These are phyloP conservation scores for Fusarium sp. DNA, from an alignment of 2,329 filamentous ascomycete genomes.

Conservation along the genomic window DNA sequence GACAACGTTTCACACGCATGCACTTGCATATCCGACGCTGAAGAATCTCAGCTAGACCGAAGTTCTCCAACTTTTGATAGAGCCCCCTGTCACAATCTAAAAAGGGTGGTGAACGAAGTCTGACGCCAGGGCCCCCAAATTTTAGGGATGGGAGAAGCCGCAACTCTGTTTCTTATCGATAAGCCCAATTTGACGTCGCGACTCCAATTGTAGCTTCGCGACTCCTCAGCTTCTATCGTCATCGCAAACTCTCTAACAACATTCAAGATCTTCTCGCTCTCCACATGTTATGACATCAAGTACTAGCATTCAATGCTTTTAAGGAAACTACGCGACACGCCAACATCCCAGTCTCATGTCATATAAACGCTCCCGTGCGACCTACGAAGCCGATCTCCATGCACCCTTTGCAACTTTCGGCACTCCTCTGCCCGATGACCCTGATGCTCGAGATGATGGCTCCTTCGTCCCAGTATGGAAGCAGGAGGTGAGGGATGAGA, in stretches of 20 bases:
- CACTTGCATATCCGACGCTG: slow-evolving; percentile 16
- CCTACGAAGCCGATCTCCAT: slow-evolving; percentile 80
- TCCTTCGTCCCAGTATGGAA: slow-evolving; percentile 97
- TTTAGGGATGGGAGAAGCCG: background rate
- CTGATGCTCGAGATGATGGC: slow-evolving; percentile 84
- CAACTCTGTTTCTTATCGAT: slow-evolving; percentile 35
- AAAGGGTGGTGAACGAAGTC: background rate
- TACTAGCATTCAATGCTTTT: slow-evolving; percentile 19
- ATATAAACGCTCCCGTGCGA: slow-evolving; percentile 79
- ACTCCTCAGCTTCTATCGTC: slow-evolving; percentile 9
- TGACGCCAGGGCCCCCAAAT: background rate
- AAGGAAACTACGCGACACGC: slow-evolving; percentile 1
- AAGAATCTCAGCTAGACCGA: slow-evolving; percentile 14
- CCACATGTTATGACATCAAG: background rate
- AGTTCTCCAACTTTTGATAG: slow-evolving; percentile 11
- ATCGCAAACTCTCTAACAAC: background rate
- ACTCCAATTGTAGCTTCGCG: slow-evolving; percentile 15
- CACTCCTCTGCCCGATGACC: slow-evolving; percentile 84
- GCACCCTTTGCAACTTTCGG: slow-evolving; percentile 84
- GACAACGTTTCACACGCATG: slow-evolving; percentile 16
- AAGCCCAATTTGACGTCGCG: slow-evolving; percentile 30
- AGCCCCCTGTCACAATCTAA: slow-evolving; percentile 10
- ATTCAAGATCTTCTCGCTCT: background rate
- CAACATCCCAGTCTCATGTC: slow-evolving; percentile 64
- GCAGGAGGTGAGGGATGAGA: slow-evolving; percentile 95